Evolutionary conservation across 257 asterid genomes (phyloP).

Genomic region (Avicennia marina): DNA sequence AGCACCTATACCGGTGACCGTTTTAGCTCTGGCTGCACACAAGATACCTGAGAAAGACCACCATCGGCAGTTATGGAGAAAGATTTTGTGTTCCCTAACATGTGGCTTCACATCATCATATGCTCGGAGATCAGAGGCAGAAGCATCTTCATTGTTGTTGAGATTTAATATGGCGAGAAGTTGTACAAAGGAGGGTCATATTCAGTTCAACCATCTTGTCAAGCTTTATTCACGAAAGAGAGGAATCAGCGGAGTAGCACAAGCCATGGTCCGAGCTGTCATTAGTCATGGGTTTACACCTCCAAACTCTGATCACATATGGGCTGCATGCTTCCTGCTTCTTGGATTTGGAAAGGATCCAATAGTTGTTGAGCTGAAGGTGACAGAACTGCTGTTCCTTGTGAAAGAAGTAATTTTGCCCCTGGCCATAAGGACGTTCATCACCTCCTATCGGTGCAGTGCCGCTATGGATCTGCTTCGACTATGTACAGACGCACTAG

Average conservation of each 20-base stretch:
- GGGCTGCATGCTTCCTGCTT: conserved; percentile 69
- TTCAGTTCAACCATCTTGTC: conserved; percentile 47
- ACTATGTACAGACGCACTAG: conserved; percentile 60
- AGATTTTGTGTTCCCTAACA: conserved; percentile 49
- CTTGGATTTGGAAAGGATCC: conserved; percentile 64
- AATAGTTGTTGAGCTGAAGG: conserved; percentile 52
- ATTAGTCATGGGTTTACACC: conserved; percentile 34
- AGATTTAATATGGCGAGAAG: conserved; percentile 52
- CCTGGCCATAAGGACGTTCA: conserved; percentile 50
- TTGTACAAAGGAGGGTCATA: conserved; percentile 44
- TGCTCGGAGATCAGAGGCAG: conserved; percentile 55
- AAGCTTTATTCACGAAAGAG: conserved; percentile 52
- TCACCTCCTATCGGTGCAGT: conserved; percentile 54
- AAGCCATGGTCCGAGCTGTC: conserved; percentile 55
- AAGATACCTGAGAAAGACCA: conserved; percentile 78
- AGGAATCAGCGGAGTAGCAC: conserved; percentile 45
- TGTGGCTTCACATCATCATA: conserved; percentile 70
- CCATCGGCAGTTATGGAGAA: conserved; percentile 50
- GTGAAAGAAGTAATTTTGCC: conserved; percentile 63
- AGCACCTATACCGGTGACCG: conserved; percentile 49
- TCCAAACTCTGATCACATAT: conserved; percentile 54
- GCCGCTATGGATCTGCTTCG: conserved; percentile 67
- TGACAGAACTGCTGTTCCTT: conserved; percentile 43
- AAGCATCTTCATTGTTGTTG: conserved; percentile 51
- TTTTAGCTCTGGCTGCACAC: conserved; percentile 69